Conservation (phyloP, 2,329 filamentous ascomycete species). For the Pseudogymnoascus sp. region DNA sequence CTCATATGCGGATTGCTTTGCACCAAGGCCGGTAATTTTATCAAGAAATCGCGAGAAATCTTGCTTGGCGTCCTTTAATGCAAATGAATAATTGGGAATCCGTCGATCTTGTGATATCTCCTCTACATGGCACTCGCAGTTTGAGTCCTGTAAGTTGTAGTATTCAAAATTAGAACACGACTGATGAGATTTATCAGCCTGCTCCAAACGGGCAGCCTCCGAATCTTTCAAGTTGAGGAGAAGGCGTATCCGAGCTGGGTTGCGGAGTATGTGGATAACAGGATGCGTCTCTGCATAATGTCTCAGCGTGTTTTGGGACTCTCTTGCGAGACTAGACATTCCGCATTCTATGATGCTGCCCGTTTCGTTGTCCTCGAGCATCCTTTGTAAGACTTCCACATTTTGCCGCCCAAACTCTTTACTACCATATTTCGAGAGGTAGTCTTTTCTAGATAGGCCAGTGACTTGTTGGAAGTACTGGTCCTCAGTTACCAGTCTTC, state of each 20-base stretch:
- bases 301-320: conserved; percentile 45
- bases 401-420: conserved; percentile 57
- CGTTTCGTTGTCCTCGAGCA: conserved; percentile 50
- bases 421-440: conserved; percentile 54
- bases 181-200: conserved; percentile 37
- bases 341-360: conserved; percentile 63
- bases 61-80: conserved; percentile 45
- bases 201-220: conserved; percentile 34
- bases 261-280: conserved; percentile 62
- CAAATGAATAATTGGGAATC: conserved; percentile 39
- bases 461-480: conserved; percentile 57
- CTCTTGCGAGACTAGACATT: conserved; percentile 44
- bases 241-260: conserved; percentile 52
- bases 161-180: conserved; percentile 61
- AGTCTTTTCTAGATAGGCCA: conserved; percentile 53
- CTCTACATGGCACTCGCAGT: conserved; percentile 30
- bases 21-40: conserved; percentile 45
- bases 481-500: conserved; percentile 62
- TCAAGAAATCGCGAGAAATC: conserved; percentile 54
- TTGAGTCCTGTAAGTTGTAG: conserved; percentile 40
- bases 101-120: conserved; percentile 35
- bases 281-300: conserved; percentile 58
- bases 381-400: conserved; percentile 50
- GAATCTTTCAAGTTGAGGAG: conserved; percentile 37
- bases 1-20: conserved; percentile 45